Conservation (phyloP, 2,329 filamentous ascomycete species). For the Aspergillus sp. region DNA sequence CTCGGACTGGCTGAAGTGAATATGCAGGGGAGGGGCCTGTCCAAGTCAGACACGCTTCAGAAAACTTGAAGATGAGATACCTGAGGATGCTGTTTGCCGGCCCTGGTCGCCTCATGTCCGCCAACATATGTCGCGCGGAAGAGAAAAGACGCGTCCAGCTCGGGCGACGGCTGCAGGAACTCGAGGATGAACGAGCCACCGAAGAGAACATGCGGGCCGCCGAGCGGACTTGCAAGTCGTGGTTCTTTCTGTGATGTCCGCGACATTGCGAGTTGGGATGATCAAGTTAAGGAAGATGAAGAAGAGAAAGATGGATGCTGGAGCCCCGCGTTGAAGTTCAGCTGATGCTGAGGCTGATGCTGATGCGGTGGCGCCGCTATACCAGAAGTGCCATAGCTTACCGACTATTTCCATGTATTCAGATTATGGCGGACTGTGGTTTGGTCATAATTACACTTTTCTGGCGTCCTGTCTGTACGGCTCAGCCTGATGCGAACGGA, state of each 20-base stretch:
- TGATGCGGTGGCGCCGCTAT: neutral
- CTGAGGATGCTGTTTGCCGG: slow-evolving; percentile 11
- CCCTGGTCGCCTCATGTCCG: neutral
- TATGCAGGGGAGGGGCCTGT: slow-evolving; percentile 7
- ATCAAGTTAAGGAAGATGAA: neutral
- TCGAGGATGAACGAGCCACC: slow-evolving; percentile 12
- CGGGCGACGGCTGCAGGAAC: slow-evolving; percentile 7
- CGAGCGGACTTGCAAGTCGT: slow-evolving; percentile 1
- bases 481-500: no score
- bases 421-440: no score
- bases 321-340: neutral
- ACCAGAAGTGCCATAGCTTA: no score
- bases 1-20: slow-evolving; percentile 10
- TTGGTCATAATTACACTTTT: no score
- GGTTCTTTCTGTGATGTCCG: slow-evolving; percentile 1
- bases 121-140: slow-evolving; percentile 11
- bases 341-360: neutral
- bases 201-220: slow-evolving; percentile 9
- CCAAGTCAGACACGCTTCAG: neutral
- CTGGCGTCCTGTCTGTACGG: no score
- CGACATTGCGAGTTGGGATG: neutral
- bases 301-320: neutral
- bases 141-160: slow-evolving; percentile 7
- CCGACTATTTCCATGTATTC: no score
- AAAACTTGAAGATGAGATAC: neutral